Base-by-base conservation (phyloP, 306 rosid species). In the Dicorynia guianensis region DNA sequence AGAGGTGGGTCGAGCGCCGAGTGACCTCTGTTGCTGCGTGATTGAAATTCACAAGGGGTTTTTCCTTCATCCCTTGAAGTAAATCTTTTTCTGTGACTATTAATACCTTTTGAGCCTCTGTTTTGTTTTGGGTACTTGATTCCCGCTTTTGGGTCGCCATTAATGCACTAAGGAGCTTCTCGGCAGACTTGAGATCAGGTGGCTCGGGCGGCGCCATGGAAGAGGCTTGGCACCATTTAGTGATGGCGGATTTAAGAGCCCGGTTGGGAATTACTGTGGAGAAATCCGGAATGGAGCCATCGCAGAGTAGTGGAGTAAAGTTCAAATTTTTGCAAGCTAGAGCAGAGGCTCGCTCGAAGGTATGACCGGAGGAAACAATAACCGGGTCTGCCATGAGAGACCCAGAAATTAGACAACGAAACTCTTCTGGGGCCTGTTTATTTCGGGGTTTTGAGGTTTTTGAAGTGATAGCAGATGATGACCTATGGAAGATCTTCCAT, bases 341-440 rank as follows among this genome's bases (percentile, higher is more conserved):
- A 55, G 86, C 85, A 52, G 91, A 83, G 80, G 78, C 67, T 0
- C 92, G 79, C 34, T 96, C 98, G 78, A 92, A 92, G 69, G 98
- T 89, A 72, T 96, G 97, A 35, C 99, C 99, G 0, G 99, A 92
- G 43, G 98, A 76, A 75, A 92, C 90, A 38, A 96, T 96, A 3
- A 96, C 96, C 0, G 99, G 99, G 77, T 96, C 97, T 7, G 84
- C 88, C 97, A 96, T 96, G 43, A 96, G 80, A 48, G 86, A 75
- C 12, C 90, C 86, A 1, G 93, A 68, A 59, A 95, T 81, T 42
- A 97, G 97, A 47, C 99, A 95, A 18, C 92, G 72, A 63, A 95
- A 92, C 72, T 95, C 99, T 48, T 67, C 87, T 0, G 99, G 97
- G 0, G 88, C 77, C 15, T 67, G 67, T 43, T 67, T 60, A 34